Percentiles rank a stretch among this genome's conserved stretches.
phyloP scores from a whole-genome alignment of 2,329 filamentous ascomycete species.

The Monilinia fructicola region DNA sequence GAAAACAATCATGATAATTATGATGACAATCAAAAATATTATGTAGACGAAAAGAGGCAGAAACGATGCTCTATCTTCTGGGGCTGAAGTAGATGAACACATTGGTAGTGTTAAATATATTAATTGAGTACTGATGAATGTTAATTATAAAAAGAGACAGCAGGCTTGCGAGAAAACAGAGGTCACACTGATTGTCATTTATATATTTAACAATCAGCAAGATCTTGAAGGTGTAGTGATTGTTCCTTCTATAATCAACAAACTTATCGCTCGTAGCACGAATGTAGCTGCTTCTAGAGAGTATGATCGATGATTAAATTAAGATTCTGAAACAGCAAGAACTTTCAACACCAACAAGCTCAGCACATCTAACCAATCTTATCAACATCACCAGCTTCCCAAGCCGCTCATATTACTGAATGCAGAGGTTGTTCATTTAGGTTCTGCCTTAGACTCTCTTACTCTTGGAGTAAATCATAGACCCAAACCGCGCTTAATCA shows the following conservation, averaged over 20 bases:
- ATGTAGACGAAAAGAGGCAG: neutral
- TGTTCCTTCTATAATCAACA: neutral
- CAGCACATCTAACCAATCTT: neutral
- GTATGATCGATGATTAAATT: neutral
- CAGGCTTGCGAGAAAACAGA: neutral
- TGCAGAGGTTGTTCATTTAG: neutral
- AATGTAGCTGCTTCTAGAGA: neutral
- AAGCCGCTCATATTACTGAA: neutral
- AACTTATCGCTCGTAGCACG: neutral
- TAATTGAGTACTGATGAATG: neutral
- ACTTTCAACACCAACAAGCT: neutral
- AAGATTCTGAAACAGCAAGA: neutral
- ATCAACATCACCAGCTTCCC: neutral
- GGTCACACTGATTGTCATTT: neutral
- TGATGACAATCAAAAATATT: neutral
- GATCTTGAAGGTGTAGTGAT: neutral
- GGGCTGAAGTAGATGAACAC: neutral
- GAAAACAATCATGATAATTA: neutral
- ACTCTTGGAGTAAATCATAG: neutral
- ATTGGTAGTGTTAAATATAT: no score
- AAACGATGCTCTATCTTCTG: neutral
- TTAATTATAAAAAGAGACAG: neutral
- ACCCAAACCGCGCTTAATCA: slow-evolving; percentile 5
- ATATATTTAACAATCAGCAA: neutral
- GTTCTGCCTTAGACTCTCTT: neutral